A percentile compares a stretch with the other conserved stretches of the same genome.
Conservation (phyloP, 2,329 filamentous ascomycete species). For the Colletotrichum sp. region DNA sequence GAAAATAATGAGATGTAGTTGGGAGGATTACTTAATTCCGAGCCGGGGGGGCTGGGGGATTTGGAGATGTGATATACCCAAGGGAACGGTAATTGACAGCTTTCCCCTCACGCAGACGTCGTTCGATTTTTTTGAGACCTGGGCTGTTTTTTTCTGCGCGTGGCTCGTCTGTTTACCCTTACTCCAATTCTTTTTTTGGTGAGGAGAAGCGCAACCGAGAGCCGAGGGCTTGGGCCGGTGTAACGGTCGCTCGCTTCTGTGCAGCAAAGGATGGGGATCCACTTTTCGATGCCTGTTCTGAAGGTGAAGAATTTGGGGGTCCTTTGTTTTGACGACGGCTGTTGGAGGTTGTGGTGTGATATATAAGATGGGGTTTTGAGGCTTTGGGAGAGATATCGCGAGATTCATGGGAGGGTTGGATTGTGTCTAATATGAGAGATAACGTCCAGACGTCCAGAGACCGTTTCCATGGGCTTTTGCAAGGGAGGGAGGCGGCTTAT, state of each 20-base stretch:
- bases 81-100: neutral
- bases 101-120: conserved; percentile 19
- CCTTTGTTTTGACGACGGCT: neutral
- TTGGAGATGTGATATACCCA: neutral
- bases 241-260: neutral
- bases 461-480: neutral
- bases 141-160: neutral
- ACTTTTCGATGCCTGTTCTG: conserved; percentile 2
- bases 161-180: neutral
- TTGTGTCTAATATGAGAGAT: neutral
- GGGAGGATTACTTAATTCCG: conserved; percentile 12
- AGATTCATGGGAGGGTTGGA: accelerated
- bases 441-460: neutral
- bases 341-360: neutral
- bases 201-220: neutral
- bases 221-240: neutral
- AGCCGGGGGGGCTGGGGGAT: neutral
- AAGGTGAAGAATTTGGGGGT: neutral
- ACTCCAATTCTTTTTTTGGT: conserved; percentile 10
- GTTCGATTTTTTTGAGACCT: conserved; percentile 16
- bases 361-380: neutral
- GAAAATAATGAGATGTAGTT: conserved; percentile 13
- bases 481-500: neutral
- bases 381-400: neutral
- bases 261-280: neutral